Evolutionary conservation across 306 rosid species (phyloP).

Genomic region (Sesbania bispinosa): DNA sequence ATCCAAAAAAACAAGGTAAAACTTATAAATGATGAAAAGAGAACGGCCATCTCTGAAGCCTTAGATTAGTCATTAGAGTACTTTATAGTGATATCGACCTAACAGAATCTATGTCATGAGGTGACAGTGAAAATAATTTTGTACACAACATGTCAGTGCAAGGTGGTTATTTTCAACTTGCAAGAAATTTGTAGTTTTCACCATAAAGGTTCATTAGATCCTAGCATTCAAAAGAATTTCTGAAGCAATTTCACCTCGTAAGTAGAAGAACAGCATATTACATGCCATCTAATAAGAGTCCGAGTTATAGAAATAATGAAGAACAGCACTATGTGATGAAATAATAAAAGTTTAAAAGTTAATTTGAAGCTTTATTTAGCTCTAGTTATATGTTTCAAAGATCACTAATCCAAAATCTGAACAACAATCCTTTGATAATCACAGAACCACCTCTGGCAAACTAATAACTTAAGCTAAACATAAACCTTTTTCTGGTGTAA

Average conservation of each 20-base stretch:
- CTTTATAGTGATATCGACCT: neutral
- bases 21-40: neutral
- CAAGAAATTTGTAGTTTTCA: neutral
- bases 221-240: neutral
- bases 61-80: neutral
- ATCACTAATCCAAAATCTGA: neutral
- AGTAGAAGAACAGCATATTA: neutral
- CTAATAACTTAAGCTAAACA: too few species aligned
- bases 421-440: neutral
- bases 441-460: slow-evolving; percentile 41
- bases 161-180: neutral
- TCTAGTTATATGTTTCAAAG: neutral
- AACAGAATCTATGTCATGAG: neutral
- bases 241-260: neutral
- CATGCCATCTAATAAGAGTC: neutral
- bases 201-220: neutral
- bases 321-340: neutral
- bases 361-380: neutral
- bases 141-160: neutral
- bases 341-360: neutral
- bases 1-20: neutral
- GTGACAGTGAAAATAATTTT: neutral
- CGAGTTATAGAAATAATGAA: neutral
- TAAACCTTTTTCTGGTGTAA: too few species aligned
- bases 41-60: neutral